Percentiles rank a stretch among this genome's conserved stretches.
phyloP scores from a whole-genome alignment of 139 green algal species.

The Pleodorina starrii region DNA sequence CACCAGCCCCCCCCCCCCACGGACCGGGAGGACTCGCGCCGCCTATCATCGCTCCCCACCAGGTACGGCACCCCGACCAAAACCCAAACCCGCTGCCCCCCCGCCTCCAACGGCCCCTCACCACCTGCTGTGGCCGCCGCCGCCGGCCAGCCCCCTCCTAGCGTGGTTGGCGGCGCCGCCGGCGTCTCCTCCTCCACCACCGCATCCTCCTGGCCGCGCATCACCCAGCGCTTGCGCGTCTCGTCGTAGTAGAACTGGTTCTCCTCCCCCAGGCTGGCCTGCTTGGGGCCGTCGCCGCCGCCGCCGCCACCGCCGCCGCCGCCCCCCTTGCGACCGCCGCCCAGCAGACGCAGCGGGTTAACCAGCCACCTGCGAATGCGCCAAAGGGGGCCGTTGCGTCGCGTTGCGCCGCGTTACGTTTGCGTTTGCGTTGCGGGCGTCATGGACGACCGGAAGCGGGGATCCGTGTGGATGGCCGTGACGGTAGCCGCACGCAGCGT shows the following conservation, averaged over 20 bases:
- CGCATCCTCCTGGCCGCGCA: slow-evolving; percentile 40
- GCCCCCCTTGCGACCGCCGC: slow-evolving; percentile 10
- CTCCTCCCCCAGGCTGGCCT: slow-evolving; percentile 34
- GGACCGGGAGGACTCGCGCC: background rate
- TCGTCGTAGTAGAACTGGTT: slow-evolving; percentile 55
- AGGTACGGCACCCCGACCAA: no score
- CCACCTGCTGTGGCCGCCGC: background rate
- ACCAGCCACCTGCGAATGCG: slow-evolving; percentile 34
- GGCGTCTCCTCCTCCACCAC: slow-evolving; percentile 17
- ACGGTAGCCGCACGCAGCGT: no score
- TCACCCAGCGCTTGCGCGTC: slow-evolving; percentile 45
- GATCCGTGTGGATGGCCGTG: no score
- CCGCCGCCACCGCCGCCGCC: background rate
- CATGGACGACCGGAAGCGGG: no score
- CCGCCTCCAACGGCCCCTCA: background rate
- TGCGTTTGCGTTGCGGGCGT: no score
- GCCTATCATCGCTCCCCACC: background rate
- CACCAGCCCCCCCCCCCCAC: background rate
- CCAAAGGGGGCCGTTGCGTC: no score
- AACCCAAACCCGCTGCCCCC: background rate
- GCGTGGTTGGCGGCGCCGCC: slow-evolving; percentile 12
- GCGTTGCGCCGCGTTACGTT: no score
- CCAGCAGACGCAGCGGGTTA: slow-evolving; percentile 29
- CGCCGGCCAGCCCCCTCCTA: background rate
- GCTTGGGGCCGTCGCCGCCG: slow-evolving; percentile 22